Conservation (phyloP, 2,329 filamentous ascomycete species). For the Ampelomyces quisqualis region DNA sequence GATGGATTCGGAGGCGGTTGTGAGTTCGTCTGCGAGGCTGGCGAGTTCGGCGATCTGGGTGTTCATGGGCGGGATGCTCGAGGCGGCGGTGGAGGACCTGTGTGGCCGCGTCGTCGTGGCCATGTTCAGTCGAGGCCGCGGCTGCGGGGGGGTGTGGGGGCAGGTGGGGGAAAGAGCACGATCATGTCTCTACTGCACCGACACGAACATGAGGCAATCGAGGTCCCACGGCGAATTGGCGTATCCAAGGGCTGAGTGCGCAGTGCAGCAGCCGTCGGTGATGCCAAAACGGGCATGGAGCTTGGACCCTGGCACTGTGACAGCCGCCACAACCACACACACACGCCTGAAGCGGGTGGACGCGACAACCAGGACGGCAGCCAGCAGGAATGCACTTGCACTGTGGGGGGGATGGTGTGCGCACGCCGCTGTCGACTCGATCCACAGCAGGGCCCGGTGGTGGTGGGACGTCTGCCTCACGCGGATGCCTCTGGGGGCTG, state of each 20-base stretch:
- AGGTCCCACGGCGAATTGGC: conserved; percentile 7
- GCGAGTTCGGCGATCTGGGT: conserved; percentile 52
- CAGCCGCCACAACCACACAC: conserved; percentile 15
- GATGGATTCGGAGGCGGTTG: conserved; percentile 31
- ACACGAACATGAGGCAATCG: too few relatives aligned
- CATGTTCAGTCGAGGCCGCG: conserved; percentile 38
- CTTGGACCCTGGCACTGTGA: conserved; percentile 20
- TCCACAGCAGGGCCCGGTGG: too few relatives aligned
- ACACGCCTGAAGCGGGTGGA: too few relatives aligned
- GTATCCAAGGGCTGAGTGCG: too few relatives aligned
- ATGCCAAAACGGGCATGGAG: conserved; percentile 17
- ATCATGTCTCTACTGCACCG: conserved; percentile 32
- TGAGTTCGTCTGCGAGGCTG: conserved; percentile 40
- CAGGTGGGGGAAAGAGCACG: conserved; percentile 20
- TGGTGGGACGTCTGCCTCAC: conserved; percentile 20
- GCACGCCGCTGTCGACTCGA: conserved; percentile 7
- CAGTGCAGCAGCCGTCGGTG: background rate
- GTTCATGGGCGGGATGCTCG: conserved; percentile 53
- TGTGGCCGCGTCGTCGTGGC: conserved; percentile 39
- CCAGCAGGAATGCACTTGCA: conserved; percentile 11
- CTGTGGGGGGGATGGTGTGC: conserved; percentile 5
- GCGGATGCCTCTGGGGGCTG: conserved; percentile 17
- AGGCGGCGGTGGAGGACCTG: conserved; percentile 43
- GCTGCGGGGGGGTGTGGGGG: conserved; percentile 26
- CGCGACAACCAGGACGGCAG: background rate